Percentiles rank a stretch among this genome's conserved stretches.
Conservation (phyloP, 2,329 filamentous ascomycete species). For the Dothideomycetes sp. region DNA sequence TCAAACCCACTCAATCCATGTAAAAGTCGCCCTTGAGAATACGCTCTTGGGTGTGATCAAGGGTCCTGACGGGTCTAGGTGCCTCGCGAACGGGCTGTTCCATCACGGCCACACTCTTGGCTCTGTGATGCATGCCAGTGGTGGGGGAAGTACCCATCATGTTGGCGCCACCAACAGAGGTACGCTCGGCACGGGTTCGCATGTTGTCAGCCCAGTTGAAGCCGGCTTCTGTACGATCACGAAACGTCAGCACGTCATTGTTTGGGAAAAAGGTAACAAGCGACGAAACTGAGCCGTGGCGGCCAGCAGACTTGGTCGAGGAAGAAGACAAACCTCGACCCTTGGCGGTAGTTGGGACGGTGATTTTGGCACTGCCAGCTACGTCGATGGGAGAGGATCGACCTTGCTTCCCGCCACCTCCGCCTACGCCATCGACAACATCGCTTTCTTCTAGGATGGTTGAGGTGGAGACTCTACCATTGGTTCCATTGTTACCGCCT, state of each 20-base stretch:
- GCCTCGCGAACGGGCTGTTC: slow-evolving; percentile 41
- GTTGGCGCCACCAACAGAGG: slow-evolving; percentile 43
- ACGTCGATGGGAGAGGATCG: slow-evolving; percentile 5
- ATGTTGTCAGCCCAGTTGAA: slow-evolving; percentile 98
- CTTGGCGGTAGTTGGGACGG: slow-evolving; percentile 21
- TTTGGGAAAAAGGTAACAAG: neutral
- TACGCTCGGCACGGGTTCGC: slow-evolving; percentile 78
- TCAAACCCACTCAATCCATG: slow-evolving; percentile 57
- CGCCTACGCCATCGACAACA: neutral
- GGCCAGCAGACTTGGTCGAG: slow-evolving; percentile 11
- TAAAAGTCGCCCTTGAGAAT: slow-evolving; percentile 97
- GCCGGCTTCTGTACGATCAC: slow-evolving; percentile 49
- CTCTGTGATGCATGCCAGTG: slow-evolving; percentile 45
- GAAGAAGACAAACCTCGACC: slow-evolving; percentile 45
- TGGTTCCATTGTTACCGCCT: slow-evolving; percentile 47
- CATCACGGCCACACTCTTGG: slow-evolving; percentile 56
- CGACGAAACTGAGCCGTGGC: slow-evolving; percentile 15
- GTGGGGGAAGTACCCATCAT: slow-evolving; percentile 16
- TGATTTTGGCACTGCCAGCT: slow-evolving; percentile 11
- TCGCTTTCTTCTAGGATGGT: slow-evolving; percentile 4
- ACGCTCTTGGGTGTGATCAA: slow-evolving; percentile 90
- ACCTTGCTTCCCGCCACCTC: neutral
- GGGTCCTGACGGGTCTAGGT: slow-evolving; percentile 48
- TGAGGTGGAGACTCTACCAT: slow-evolving; percentile 46
- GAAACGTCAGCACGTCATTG: slow-evolving; percentile 37